These are phyloP conservation scores for Conoideocrella luteorostrata DNA, from an alignment of 2,329 filamentous ascomycete genomes.

Conservation along the genomic window DNA sequence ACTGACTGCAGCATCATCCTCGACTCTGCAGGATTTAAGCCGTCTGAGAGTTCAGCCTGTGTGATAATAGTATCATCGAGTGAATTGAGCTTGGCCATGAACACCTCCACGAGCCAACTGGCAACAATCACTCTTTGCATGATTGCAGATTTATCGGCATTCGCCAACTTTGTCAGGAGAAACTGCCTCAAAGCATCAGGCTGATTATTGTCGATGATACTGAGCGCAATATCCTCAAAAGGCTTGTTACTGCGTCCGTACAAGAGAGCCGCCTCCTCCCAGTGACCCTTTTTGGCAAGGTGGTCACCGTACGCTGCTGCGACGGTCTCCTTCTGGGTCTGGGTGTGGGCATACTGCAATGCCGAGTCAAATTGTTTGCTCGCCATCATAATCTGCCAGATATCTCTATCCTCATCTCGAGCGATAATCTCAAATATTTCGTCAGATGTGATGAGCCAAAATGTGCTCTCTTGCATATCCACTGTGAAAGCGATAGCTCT, in stretches of 20 bases:
- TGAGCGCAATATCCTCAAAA: conserved; percentile 90
- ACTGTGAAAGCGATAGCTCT: conserved; percentile 76
- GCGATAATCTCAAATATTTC: conserved; percentile 94
- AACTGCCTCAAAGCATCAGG: conserved; percentile 89
- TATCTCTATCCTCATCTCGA: conserved; percentile 81
- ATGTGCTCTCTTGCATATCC: conserved; percentile 91
- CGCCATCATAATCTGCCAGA: conserved; percentile 91
- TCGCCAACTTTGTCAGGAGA: conserved; percentile 73
- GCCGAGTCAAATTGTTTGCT: conserved; percentile 84
- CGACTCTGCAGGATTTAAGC: conserved; percentile 62
- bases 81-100: conserved; percentile 94
- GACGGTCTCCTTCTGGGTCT: conserved; percentile 80
- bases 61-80: conserved; percentile 92
- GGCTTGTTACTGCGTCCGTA: conserved; percentile 95
- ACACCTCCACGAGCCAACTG: conserved; percentile 90
- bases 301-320: conserved; percentile 89
- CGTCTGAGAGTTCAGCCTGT: conserved; percentile 72
- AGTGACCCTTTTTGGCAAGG: conserved; percentile 74
- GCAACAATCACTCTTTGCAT: conserved; percentile 97
- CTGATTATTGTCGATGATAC: conserved; percentile 83
- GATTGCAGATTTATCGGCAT: conserved; percentile 71
- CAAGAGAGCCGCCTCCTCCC: conserved; percentile 76
- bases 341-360: conserved; percentile 73
- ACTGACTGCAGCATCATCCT: conserved; percentile 64
- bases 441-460: conserved; percentile 87